Percentiles rank a stretch among this genome's conserved stretches.
Evolutionary conservation across 2,329 filamentous ascomycete species (phyloP).

Genomic region (Chaetomiaceae sp.): DNA sequence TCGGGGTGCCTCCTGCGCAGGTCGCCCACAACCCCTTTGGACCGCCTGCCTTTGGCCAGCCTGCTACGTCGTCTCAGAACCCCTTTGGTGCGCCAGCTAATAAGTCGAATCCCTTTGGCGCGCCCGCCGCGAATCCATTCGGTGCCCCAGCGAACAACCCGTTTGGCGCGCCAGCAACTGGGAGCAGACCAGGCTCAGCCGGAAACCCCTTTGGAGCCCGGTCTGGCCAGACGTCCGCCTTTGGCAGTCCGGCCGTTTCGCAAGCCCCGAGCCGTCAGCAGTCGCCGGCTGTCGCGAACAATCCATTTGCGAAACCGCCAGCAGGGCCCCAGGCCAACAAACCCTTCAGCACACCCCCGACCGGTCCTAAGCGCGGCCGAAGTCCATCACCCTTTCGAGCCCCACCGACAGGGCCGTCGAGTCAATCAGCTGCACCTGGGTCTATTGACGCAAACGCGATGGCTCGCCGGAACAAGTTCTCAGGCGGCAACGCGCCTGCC

Average conservation of each 20-base stretch:
- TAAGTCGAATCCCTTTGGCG: constrained; percentile 7
- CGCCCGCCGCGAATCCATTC: constrained; percentile 5
- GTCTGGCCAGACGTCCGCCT: constrained; percentile 1
- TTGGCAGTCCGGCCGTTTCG: constrained; percentile 10
- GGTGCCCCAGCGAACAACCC: constrained; percentile 16
- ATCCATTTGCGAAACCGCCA: constrained; percentile 10
- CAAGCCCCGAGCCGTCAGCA: constrained; percentile 3
- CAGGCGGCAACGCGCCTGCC: constrained; percentile 1
- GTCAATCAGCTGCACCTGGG: not conserved
- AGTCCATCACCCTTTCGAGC: constrained; percentile 13
- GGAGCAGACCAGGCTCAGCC: constrained; percentile 1
- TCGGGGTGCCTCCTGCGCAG: constrained; percentile 23
- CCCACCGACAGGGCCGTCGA: not conserved
- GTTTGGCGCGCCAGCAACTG: constrained; percentile 16
- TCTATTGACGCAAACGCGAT: constrained; percentile 7
- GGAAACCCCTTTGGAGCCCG: constrained; percentile 9
- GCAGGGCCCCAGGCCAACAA: constrained; percentile 1
- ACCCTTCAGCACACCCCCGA: constrained; percentile 2
- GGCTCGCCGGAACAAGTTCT: constrained; percentile 7
- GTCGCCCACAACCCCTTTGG: constrained; percentile 8
- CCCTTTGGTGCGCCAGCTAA: not conserved
- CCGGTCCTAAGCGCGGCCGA: not conserved
- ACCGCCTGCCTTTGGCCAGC: not conserved
- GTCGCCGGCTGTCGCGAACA: constrained; percentile 1
- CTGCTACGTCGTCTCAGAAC: not conserved